These are phyloP conservation scores for Diaporthe sp. DNA, from an alignment of 2,329 filamentous ascomycete species.

Conservation along the genomic window DNA sequence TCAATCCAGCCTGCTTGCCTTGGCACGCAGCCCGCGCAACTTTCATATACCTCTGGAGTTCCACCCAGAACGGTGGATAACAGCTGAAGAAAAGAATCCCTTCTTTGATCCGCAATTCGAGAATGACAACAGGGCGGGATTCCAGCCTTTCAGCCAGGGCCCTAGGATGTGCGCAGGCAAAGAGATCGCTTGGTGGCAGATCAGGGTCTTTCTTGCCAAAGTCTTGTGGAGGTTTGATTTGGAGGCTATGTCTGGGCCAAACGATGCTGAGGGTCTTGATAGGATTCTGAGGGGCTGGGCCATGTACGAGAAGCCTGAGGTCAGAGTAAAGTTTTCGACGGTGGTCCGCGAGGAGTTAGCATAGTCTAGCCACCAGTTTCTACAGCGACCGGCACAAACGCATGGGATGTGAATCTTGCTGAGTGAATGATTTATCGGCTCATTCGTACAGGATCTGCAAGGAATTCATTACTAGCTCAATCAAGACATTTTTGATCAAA, in stretches of 20 bases:
- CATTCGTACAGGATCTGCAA: too few relatives aligned
- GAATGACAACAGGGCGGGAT: background rate
- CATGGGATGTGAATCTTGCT: too few relatives aligned
- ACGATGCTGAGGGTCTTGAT: background rate
- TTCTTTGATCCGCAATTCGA: background rate
- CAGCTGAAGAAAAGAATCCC: background rate
- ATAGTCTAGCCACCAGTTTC: too few relatives aligned
- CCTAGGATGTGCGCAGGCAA: conserved; percentile 40
- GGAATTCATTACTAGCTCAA: too few relatives aligned
- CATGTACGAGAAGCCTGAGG: background rate
- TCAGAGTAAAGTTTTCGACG: background rate
- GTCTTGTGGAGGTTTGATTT: conserved; percentile 22
- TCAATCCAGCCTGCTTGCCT: background rate
- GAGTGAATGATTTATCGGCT: too few relatives aligned
- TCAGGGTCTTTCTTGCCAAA: conserved; percentile 41
- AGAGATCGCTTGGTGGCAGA: conserved; percentile 42
- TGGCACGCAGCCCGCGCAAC: background rate
- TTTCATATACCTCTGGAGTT: background rate
- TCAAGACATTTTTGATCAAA: too few relatives aligned
- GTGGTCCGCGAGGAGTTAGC: background rate
- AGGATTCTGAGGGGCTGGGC: background rate
- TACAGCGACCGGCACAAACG: too few relatives aligned
- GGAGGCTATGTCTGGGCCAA: background rate
- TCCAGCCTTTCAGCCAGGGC: conserved; percentile 42
- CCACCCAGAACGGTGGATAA: conserved; percentile 21